Conservation (phyloP, 352 stramenopile genomes). For the Phytophthora niederhauseri region DNA sequence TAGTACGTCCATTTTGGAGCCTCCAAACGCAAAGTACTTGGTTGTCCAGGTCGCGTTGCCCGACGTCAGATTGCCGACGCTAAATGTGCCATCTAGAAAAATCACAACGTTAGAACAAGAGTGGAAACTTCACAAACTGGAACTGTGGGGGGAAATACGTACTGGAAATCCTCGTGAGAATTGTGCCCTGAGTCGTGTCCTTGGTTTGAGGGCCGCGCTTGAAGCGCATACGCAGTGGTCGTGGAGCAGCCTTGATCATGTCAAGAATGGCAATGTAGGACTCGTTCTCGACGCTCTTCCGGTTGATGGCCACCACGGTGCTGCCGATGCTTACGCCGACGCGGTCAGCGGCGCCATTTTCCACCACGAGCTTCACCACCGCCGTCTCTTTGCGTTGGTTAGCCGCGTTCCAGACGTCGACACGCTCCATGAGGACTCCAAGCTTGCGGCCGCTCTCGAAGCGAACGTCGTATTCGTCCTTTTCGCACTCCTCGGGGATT, state of each 20-base stretch:
- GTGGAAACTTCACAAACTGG: not conserved
- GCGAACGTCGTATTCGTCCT: constrained; percentile 76
- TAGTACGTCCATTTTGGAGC: constrained; percentile 81
- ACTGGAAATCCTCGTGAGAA: constrained; percentile 87
- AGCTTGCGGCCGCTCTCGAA: constrained; percentile 82
- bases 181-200: constrained; percentile 68
- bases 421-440: constrained; percentile 83
- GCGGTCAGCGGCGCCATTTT: constrained; percentile 74
- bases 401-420: constrained; percentile 66
- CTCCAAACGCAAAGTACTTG: constrained; percentile 87
- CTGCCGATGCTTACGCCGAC: constrained; percentile 71
- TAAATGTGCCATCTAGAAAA: constrained; percentile 77
- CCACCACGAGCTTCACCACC: constrained; percentile 83
- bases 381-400: constrained; percentile 67
- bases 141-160: constrained; percentile 8
- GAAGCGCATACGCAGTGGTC: constrained; percentile 77
- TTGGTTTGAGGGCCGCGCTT: constrained; percentile 68
- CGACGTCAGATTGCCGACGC: constrained; percentile 77
- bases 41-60: constrained; percentile 77
- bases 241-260: constrained; percentile 78
- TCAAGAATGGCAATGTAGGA: constrained; percentile 73
- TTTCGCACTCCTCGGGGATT: constrained; percentile 42
- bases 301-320: constrained; percentile 79
- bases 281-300: constrained; percentile 54
- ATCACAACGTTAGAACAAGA: constrained; percentile 12